Conservation (phyloP, 192 early-diverging fungal genomes). For the Lobosporangium transversale region DNA sequence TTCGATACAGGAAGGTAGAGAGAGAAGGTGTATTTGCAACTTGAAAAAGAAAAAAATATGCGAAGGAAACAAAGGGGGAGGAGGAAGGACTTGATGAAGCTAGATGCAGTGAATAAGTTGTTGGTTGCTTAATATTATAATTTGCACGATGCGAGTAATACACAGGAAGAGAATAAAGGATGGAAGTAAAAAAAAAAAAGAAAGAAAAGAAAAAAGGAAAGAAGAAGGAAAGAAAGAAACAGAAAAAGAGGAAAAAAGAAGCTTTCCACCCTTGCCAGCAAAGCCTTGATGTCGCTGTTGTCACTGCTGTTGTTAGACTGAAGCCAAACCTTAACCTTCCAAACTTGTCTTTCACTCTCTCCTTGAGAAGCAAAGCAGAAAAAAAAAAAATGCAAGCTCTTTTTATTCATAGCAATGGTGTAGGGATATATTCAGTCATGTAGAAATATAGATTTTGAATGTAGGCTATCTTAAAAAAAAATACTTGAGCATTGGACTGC, state of each 20-base stretch:
- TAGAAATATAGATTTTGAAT: no score
- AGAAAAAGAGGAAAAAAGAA: background rate
- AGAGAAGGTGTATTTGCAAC: background rate
- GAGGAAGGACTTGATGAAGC: background rate
- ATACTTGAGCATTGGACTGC: no score
- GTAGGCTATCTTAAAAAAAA: no score
- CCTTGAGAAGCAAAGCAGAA: conserved; percentile 1
- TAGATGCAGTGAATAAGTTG: background rate
- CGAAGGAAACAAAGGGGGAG: background rate
- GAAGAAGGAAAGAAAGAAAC: background rate
- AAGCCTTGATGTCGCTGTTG: no score
- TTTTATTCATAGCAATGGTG: no score
- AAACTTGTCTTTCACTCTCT: background rate
- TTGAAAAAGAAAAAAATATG: background rate
- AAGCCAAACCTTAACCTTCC: background rate
- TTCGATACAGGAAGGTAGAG: background rate
- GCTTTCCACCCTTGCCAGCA: background rate
- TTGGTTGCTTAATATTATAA: no score
- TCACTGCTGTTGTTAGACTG: background rate
- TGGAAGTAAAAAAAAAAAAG: background rate
- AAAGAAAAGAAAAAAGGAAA: conserved; percentile 1
- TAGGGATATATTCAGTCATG: no score
- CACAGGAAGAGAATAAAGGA: background rate
- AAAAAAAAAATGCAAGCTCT: no score
- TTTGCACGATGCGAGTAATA: background rate